Evolutionary conservation across 495 filamentous ascomycete species (phyloP), one percentile per base, ranked within the genome.

Genomic region (Xylaria nigripes): DNA sequence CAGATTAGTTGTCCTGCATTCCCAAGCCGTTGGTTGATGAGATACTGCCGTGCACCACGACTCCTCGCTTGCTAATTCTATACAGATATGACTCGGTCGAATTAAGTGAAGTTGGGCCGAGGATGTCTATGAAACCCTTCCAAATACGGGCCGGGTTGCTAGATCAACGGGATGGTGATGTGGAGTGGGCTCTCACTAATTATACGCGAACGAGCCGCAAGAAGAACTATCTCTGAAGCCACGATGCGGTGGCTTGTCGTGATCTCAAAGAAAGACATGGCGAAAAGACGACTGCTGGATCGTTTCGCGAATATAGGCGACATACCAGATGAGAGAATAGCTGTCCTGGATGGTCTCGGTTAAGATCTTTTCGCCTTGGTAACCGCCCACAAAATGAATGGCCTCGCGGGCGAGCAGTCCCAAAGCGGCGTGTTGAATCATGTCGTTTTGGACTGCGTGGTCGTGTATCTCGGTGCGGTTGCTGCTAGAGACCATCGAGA

Each of bases 101-200:
- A 70, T 71, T 98, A 56, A 87, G 89, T 16, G 93, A 98, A 69
- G 94, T 98, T 40, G 93, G 93, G 0, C 93, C 93, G 4, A 77
- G 93, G 51, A 95, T 97, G 86, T 94, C 91, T 5, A 94, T 99
- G 90, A 81, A 87, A 62, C 77, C 90, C 23, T 99, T 97, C 71
- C 89, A 95, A 68, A 95, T 99, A 55, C 78, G 90, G 45, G 84
- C 87, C 49, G 92, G 93, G n/a, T 93, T 92, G 2, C 73, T 95
- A 43, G 93, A 96, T 64, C 94, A 92, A 62, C 95, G 94, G 59
- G 87, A 90, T 59, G 92, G 91, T n/a, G 94, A 97, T 75, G 81
- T 88, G 29, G 94, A 98, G 70, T 98, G 93, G 93, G 82, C 87
- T 48, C 72, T 97, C 57, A 93, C 86, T 52, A 91, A 96, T 63